These are phyloP conservation scores for Alternaria burnsii DNA, from an alignment of 2,329 filamentous ascomycete genomes.

Conservation along the genomic window DNA sequence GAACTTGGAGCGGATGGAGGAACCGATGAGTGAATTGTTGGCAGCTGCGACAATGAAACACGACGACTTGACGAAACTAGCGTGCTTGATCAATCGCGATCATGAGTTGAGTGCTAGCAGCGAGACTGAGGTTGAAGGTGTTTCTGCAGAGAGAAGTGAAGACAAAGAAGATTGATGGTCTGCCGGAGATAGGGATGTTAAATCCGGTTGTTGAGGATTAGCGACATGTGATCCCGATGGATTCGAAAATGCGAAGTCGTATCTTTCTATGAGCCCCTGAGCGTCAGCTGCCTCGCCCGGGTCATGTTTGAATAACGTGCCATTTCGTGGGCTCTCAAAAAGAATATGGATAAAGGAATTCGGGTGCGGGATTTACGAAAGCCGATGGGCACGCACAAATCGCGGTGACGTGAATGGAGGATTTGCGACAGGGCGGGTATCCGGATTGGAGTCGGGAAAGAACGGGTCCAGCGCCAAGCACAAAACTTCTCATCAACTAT, in stretches of 20 bases:
- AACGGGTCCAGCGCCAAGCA: constrained; percentile 24
- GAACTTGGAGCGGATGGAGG: constrained; percentile 14
- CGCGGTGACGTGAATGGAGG: constrained; percentile 24
- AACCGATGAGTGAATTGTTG: constrained; percentile 13
- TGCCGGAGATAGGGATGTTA: background rate
- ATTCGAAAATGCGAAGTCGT: background rate
- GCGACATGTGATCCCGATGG: background rate
- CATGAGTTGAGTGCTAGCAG: background rate
- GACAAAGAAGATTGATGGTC: background rate
- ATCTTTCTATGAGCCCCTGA: background rate
- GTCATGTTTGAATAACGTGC: background rate
- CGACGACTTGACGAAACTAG: constrained; percentile 13
- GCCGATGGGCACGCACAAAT: constrained; percentile 20
- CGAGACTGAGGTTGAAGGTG: background rate
- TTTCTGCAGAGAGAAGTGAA: background rate
- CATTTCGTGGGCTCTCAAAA: background rate
- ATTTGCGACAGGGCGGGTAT: constrained; percentile 15
- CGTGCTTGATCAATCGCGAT: background rate
- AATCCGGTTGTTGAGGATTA: background rate
- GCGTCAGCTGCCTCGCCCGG: background rate
- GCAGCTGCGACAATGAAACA: constrained; percentile 15
- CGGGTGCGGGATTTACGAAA: constrained; percentile 19
- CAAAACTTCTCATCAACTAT: constrained; percentile 29
- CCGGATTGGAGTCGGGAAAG: constrained; percentile 25
- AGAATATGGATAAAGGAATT: background rate